Evolutionary conservation across 1,284 basidiomycete species (phyloP).

Genomic region (Ustilago bromivora): DNA sequence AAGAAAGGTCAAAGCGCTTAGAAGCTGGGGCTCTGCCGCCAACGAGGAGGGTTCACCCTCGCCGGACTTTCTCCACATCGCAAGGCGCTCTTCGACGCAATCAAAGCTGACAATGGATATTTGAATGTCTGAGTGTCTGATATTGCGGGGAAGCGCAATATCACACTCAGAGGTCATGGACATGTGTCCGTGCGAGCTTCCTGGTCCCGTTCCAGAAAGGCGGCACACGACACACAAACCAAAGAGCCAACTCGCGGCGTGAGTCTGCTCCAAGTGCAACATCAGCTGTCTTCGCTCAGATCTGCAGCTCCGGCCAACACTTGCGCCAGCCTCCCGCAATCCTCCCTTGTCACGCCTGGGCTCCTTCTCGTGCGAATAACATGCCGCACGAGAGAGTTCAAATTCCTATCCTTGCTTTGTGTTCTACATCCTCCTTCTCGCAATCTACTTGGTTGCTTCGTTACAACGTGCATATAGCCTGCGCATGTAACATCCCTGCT

Average conservation of each 20-base stretch:
- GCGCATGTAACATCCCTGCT: too few species aligned
- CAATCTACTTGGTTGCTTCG: background rate
- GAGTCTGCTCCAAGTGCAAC: background rate
- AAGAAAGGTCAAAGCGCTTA: background rate
- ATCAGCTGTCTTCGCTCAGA: slow-evolving; percentile 8
- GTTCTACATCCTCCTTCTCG: too few species aligned
- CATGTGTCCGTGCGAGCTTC: background rate
- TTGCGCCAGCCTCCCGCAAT: slow-evolving; percentile 15
- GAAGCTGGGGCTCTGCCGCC: background rate
- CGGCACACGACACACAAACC: slow-evolving; percentile 6
- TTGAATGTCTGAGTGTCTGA: background rate
- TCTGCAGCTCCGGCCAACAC: background rate
- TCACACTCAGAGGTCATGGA: background rate
- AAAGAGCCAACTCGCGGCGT: background rate
- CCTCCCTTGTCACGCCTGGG: background rate
- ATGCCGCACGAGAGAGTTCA: background rate
- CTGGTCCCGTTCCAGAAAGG: background rate
- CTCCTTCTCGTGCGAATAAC: too few species aligned
- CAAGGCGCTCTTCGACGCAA: too few species aligned
- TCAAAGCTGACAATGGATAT: too few species aligned
- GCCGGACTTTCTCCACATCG: too few species aligned
- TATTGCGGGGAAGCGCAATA: background rate
- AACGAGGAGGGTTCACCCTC: background rate
- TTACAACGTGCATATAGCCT: background rate
- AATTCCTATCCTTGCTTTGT: too few species aligned